These are phyloP conservation scores for Phytophthora megakarya DNA, from an alignment of 352 stramenopile species.

Conservation along the genomic window DNA sequence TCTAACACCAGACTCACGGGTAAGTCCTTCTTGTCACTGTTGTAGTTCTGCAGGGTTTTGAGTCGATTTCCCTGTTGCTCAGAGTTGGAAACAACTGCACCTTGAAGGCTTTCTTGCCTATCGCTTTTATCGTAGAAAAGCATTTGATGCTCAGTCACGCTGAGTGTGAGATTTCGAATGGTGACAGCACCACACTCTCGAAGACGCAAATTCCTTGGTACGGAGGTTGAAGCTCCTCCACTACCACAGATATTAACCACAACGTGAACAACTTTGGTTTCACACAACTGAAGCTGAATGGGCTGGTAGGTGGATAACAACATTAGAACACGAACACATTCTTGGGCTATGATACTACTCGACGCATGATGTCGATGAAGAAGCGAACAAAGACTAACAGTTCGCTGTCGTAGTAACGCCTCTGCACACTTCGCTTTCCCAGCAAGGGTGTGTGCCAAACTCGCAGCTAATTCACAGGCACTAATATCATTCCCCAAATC, in stretches of 20 bases:
- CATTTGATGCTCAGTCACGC: constrained; percentile 56
- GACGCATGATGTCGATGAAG: constrained; percentile 48
- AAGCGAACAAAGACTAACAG: constrained; percentile 61
- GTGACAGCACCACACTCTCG: constrained; percentile 58
- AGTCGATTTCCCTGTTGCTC: constrained; percentile 11
- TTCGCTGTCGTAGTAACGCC: constrained; percentile 47
- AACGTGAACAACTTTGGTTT: constrained; percentile 70
- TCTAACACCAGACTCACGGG: constrained; percentile 49
- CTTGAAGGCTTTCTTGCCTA: constrained; percentile 15
- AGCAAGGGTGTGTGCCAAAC: constrained; percentile 52
- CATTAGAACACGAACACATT: constrained; percentile 57
- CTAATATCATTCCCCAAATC: constrained; percentile 42
- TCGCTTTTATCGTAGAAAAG: constrained; percentile 48
- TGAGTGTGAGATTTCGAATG: constrained; percentile 75
- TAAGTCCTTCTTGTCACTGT: not conserved
- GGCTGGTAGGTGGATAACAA: constrained; percentile 73
- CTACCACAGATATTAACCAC: constrained; percentile 55
- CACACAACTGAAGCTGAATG: constrained; percentile 54
- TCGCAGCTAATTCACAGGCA: constrained; percentile 49
- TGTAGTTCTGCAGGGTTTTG: constrained; percentile 15
- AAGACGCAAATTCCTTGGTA: constrained; percentile 36
- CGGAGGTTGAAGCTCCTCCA: not conserved
- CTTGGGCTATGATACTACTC: constrained; percentile 43
- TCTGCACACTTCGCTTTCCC: constrained; percentile 56
- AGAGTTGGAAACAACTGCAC: not conserved